These are phyloP conservation scores for Kazachstania psychrophila DNA, from an alignment of 805 yeast species.

Conservation along the genomic window DNA sequence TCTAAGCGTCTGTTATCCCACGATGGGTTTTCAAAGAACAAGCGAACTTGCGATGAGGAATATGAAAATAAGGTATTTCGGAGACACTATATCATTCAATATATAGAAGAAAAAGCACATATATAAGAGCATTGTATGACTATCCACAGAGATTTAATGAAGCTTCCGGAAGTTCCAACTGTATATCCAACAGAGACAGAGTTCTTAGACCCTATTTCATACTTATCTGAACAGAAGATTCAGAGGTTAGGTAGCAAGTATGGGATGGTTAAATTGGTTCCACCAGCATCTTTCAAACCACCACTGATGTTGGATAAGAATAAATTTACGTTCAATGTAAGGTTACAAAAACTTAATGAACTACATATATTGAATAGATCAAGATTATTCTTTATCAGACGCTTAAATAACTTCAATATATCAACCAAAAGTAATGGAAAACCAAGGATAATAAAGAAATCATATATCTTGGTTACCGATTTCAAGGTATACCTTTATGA, in stretches of 20 bases:
- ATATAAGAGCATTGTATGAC: background rate
- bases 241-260: slow-evolving; percentile 40
- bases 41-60: too few species aligned
- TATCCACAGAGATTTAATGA: background rate
- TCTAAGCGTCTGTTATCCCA: too few species aligned
- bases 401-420: slow-evolving; percentile 44
- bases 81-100: background rate
- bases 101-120: background rate
- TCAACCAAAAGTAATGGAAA: slow-evolving; percentile 7
- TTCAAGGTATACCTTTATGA: slow-evolving; percentile 31
- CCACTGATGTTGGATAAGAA: slow-evolving; percentile 45
- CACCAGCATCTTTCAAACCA: slow-evolving; percentile 46
- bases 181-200: slow-evolving; percentile 47
- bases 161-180: slow-evolving; percentile 39
- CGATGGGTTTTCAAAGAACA: too few species aligned
- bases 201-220: slow-evolving; percentile 55
- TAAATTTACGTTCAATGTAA: slow-evolving; percentile 53
- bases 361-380: slow-evolving; percentile 55
- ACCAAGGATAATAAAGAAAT: background rate
- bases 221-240: slow-evolving; percentile 44
- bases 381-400: slow-evolving; percentile 51
- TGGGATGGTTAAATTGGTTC: slow-evolving; percentile 70
- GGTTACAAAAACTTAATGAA: slow-evolving; percentile 60
- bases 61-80: too few species aligned
- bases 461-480: background rate